phyloP scores from a whole-genome alignment of 1,139 yeast species.

The Geotrichum australiense region DNA sequence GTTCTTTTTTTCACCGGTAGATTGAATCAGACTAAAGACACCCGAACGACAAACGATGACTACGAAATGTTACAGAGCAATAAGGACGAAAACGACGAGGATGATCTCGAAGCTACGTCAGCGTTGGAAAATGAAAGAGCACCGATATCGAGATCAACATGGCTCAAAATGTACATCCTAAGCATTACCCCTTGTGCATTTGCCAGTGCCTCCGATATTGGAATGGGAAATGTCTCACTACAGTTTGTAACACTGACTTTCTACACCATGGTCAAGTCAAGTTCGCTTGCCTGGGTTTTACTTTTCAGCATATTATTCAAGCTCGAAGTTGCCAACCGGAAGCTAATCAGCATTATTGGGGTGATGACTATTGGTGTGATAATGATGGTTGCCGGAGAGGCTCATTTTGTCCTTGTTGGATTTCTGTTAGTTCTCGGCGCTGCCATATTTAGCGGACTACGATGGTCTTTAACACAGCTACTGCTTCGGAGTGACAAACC shows the following conservation, averaged over 20 bases:
- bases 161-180: slow-evolving; percentile 27
- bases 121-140: not conserved
- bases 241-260: slow-evolving; percentile 71
- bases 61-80: slow-evolving; percentile 8
- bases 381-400: slow-evolving; percentile 64
- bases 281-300: slow-evolving; percentile 78
- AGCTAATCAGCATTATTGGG: slow-evolving; percentile 57
- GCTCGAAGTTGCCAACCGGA: slow-evolving; percentile 64
- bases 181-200: slow-evolving; percentile 77
- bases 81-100: slow-evolving; percentile 1
- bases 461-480: slow-evolving; percentile 93
- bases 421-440: slow-evolving; percentile 68
- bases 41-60: slow-evolving; percentile 8
- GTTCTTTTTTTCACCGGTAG: slow-evolving; percentile 13
- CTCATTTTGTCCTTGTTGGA: slow-evolving; percentile 45
- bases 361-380: slow-evolving; percentile 78
- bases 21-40: slow-evolving; percentile 2
- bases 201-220: slow-evolving; percentile 90
- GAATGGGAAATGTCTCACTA: slow-evolving; percentile 80
- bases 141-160: slow-evolving; percentile 8
- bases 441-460: slow-evolving; percentile 74
- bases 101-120: slow-evolving; percentile 3
- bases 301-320: slow-evolving; percentile 76
- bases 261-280: slow-evolving; percentile 89
- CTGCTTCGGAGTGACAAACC: slow-evolving; percentile 41